Evolutionary conservation across 2,329 filamentous ascomycete species (phyloP), one percentile per base, ranked within the genome.

Genomic region (Fusarium keratoplasticum): DNA sequence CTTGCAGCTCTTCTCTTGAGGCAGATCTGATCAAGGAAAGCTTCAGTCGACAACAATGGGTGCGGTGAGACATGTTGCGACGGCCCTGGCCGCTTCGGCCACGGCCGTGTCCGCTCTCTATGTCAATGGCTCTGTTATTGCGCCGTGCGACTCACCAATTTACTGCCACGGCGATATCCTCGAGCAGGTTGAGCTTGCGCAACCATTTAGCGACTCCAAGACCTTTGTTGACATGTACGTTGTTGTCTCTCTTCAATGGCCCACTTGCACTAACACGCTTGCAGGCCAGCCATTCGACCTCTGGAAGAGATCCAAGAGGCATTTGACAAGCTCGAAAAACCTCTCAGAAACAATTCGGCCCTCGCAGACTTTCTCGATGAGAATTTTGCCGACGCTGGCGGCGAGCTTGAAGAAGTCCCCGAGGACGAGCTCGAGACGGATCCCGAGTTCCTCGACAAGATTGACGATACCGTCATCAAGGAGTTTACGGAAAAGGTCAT

Each of bases 221-320:
- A 92, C 90, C 1, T 93, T 92, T 78, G 91, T 93, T 50, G 91
- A 93, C 79, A 90, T 92, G 89, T 90, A 83, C 83, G 85, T 82
- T 25, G 5, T 25, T 18, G 8, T 7, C 14, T n/a, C 20, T 18
- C 20, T 25, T 5, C n/a, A 31, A 8, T 9, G 13, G 14, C 55
- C 61, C 18, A 27, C 61, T 31, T 44, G 22, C 61, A 60, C 42
- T 72, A 67, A 70, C 61, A 42, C 38, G 6, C 5, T 11, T 25
- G 33, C 61, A 90, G 89, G 83, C 91, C 91, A 1, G 92, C 91
- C 3, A 88, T 86, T 44, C 86, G 84, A 47, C 87, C 91, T 1
- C 79, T 93, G 20, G 82, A 88, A 29, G 87, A 92, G 70, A 91
- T 93, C 36, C 83, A 91, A 57, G 86, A 85, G 5, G 91, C 90